phyloP scores from a whole-genome alignment of 2,329 filamentous ascomycete genomes.

The Ampelomyces quisqualis region DNA sequence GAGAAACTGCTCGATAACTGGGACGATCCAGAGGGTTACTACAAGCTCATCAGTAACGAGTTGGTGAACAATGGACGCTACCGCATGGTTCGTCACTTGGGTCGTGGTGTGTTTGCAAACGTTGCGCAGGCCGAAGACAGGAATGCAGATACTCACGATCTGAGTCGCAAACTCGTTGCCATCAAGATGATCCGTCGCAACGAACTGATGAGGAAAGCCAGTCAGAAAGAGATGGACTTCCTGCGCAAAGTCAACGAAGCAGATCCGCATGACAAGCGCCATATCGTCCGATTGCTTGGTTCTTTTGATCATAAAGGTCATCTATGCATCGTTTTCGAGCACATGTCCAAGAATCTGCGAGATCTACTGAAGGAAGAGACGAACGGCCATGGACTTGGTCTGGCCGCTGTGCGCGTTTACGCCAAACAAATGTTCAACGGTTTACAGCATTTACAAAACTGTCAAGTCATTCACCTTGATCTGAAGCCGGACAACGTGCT shows the following conservation, averaged over 20 bases:
- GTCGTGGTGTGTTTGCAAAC: slow-evolving; percentile 93
- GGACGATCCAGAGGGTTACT: slow-evolving; percentile 94
- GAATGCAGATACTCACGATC: slow-evolving; percentile 42
- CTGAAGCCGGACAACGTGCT: slow-evolving; percentile 97
- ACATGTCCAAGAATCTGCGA: slow-evolving; percentile 78
- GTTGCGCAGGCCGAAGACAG: slow-evolving; percentile 73
- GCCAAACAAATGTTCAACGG: slow-evolving; percentile 93
- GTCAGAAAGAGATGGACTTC: slow-evolving; percentile 91
- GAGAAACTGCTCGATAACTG: slow-evolving; percentile 85
- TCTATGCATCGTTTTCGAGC: slow-evolving; percentile 95
- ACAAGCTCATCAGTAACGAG: slow-evolving; percentile 91
- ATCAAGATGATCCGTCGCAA: slow-evolving; percentile 99
- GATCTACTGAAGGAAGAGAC: slow-evolving; percentile 90
- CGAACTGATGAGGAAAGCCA: slow-evolving; percentile 87
- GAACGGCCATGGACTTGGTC: slow-evolving; percentile 80
- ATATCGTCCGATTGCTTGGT: slow-evolving; percentile 83
- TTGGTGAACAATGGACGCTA: slow-evolving; percentile 83
- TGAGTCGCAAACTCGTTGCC: slow-evolving; percentile 66
- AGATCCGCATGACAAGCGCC: slow-evolving; percentile 86
- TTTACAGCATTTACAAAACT: slow-evolving; percentile 82
- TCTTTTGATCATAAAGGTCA: slow-evolving; percentile 94
- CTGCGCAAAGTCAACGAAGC: slow-evolving; percentile 81
- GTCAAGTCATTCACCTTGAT: slow-evolving; percentile 92
- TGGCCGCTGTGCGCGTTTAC: slow-evolving; percentile 83
- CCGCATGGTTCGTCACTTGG: slow-evolving; percentile 81